Conservation (phyloP, 306 rosid genomes). For the Prunus salicina region DNA sequence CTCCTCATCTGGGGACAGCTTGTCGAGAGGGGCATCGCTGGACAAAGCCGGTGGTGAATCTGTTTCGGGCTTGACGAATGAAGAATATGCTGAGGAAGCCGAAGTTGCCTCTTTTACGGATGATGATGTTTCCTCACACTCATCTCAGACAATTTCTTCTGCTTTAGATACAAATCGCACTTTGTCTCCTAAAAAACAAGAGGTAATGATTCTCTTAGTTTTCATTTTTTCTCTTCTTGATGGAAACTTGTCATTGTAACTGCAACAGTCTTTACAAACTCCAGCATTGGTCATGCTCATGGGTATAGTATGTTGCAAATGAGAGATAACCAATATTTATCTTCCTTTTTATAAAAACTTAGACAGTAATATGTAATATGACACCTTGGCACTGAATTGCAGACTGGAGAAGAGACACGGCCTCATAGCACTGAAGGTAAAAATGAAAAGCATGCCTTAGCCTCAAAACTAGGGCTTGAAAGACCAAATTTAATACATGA, state of each 20-base stretch:
- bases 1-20: constrained; percentile 43
- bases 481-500: constrained; percentile 33
- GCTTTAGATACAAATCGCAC: constrained; percentile 36
- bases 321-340: background rate
- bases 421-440: constrained; percentile 29
- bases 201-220: constrained; percentile 43
- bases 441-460: constrained; percentile 34
- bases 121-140: constrained; percentile 89
- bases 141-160: constrained; percentile 56
- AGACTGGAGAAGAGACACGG: constrained; percentile 45
- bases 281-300: no score
- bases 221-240: constrained; percentile 3
- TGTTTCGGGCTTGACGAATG: constrained; percentile 59
- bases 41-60: constrained; percentile 57
- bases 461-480: constrained; percentile 43
- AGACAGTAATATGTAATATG: background rate
- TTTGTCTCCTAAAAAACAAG: constrained; percentile 41
- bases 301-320: background rate
- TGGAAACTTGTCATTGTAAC: constrained; percentile 12
- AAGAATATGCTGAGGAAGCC: constrained; percentile 74
- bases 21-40: constrained; percentile 44
- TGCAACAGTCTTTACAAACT: background rate
- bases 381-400: constrained; percentile 27
- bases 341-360: background rate
- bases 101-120: constrained; percentile 73